These are phyloP conservation scores for Diplodia corticola DNA, from an alignment of 2,329 filamentous ascomycete species.

Conservation along the genomic window DNA sequence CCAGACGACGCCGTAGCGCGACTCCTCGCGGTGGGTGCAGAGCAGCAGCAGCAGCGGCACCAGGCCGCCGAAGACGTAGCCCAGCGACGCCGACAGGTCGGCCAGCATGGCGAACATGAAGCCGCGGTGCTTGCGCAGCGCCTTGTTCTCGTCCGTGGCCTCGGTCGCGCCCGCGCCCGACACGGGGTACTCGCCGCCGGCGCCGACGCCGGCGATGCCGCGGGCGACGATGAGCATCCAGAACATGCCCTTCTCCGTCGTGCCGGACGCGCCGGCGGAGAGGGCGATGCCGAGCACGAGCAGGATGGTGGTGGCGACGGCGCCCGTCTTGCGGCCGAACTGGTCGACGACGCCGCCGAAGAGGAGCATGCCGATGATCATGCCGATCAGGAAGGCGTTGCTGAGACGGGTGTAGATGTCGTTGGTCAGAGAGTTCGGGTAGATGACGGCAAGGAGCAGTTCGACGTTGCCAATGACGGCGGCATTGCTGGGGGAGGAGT, in stretches of 20 bases:
- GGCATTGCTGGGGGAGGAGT: conserved; percentile 28
- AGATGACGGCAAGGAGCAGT: conserved; percentile 35
- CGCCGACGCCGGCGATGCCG: conserved; percentile 48
- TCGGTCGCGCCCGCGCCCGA: conserved; percentile 53
- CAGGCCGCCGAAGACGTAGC: conserved; percentile 53
- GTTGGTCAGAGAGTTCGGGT: conserved; percentile 34
- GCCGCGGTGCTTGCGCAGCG: conserved; percentile 50
- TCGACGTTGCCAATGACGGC: conserved; percentile 39
- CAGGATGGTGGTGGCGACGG: conserved; percentile 36
- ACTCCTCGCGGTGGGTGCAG: conserved; percentile 48
- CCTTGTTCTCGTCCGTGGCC: conserved; percentile 52
- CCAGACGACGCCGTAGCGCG: conserved; percentile 50
- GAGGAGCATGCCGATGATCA: conserved; percentile 38
- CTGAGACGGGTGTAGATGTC: conserved; percentile 35
- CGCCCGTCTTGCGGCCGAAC: conserved; percentile 37
- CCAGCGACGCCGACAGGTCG: conserved; percentile 53
- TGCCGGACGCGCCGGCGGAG: conserved; percentile 33
- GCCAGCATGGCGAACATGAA: conserved; percentile 60
- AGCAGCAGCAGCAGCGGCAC: conserved; percentile 55
- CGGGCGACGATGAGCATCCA: conserved; percentile 49
- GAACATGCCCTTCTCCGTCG: conserved; percentile 36
- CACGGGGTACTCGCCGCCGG: conserved; percentile 55
- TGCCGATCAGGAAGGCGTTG: conserved; percentile 39
- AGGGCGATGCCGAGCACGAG: conserved; percentile 37
- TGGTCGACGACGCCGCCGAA: conserved; percentile 38